A percentile compares a stretch with the other conserved stretches of the same genome.
phyloP scores from a whole-genome alignment of 768 basidiomycete genomes.

The Tylopilus cervinicoccineus region DNA sequence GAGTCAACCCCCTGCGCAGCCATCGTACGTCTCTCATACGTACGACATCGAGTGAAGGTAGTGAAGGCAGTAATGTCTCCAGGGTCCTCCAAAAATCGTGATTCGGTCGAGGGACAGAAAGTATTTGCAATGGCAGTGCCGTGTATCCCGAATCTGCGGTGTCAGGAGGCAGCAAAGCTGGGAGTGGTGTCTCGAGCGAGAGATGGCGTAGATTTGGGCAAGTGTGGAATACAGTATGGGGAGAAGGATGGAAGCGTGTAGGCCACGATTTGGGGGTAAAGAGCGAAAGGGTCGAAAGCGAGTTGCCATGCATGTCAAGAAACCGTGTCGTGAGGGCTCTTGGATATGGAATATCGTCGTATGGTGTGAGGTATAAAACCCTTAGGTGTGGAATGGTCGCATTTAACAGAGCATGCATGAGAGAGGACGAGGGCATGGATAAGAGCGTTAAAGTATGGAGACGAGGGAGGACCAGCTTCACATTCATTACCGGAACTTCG shows the following conservation, averaged over 20 bases:
- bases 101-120: constrained; percentile 75
- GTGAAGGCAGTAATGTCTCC: constrained; percentile 48
- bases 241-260: constrained; percentile 52
- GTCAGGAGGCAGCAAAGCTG: constrained; percentile 38
- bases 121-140: constrained; percentile 45
- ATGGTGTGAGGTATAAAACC: constrained; percentile 69
- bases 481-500: constrained; percentile 26
- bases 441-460: constrained; percentile 60
- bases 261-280: constrained; percentile 72
- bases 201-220: constrained; percentile 62
- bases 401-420: constrained; percentile 55
- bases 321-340: constrained; percentile 54
- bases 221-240: constrained; percentile 41
- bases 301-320: constrained; percentile 53
- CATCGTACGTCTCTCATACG: constrained; percentile 68
- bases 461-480: constrained; percentile 48
- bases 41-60: constrained; percentile 56
- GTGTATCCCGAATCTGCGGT: constrained; percentile 28
- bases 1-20: constrained; percentile 63
- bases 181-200: constrained; percentile 68
- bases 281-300: constrained; percentile 58
- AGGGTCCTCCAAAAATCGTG: constrained; percentile 53
- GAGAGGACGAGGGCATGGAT: constrained; percentile 62
- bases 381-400: constrained; percentile 59
- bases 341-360: constrained; percentile 62